Percentiles rank a stretch among this genome's conserved stretches.
phyloP scores from a whole-genome alignment of 139 green algal species.

The Chlamydomonas applanata region DNA sequence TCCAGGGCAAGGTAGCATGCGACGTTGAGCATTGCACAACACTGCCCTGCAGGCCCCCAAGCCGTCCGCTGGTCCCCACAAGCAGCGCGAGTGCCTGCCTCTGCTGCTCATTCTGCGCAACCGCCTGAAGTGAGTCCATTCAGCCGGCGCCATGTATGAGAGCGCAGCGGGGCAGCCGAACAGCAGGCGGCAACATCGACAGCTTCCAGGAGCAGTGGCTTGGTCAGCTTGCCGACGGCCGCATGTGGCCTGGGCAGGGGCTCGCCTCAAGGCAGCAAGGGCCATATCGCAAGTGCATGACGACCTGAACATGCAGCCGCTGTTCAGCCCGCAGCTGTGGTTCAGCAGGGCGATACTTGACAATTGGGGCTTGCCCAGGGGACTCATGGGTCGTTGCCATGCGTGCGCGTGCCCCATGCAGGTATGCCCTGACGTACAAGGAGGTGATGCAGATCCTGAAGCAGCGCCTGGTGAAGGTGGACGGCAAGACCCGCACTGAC shows the following conservation, averaged over 20 bases:
- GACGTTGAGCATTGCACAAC: not conserved
- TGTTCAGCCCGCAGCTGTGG: no score
- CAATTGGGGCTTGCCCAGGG: not conserved
- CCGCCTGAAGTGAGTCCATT: slow-evolving; percentile 87
- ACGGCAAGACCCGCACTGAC: slow-evolving; percentile 97
- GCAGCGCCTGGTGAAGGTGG: slow-evolving; percentile 95
- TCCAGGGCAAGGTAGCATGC: not conserved
- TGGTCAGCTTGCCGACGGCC: no score
- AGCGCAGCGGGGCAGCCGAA: not conserved
- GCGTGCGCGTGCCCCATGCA: slow-evolving; percentile 28
- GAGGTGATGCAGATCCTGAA: slow-evolving; percentile 97
- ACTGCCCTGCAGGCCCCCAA: slow-evolving; percentile 87
- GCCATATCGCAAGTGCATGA: no score
- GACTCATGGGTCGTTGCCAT: not conserved
- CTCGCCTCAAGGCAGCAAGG: no score
- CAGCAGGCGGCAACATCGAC: not conserved
- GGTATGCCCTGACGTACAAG: slow-evolving; percentile 96
- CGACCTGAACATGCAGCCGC: no score
- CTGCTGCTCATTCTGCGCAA: slow-evolving; percentile 96
- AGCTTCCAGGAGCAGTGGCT: no score
- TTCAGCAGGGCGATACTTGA: not conserved
- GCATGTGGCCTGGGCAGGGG: no score
- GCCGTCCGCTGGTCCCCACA: slow-evolving; percentile 94
- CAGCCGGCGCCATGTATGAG: not conserved
- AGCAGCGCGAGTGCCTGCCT: slow-evolving; percentile 96